Base-by-base conservation (phyloP, 352 stramenopile species). In the Phytophthora kernoviae region DNA sequence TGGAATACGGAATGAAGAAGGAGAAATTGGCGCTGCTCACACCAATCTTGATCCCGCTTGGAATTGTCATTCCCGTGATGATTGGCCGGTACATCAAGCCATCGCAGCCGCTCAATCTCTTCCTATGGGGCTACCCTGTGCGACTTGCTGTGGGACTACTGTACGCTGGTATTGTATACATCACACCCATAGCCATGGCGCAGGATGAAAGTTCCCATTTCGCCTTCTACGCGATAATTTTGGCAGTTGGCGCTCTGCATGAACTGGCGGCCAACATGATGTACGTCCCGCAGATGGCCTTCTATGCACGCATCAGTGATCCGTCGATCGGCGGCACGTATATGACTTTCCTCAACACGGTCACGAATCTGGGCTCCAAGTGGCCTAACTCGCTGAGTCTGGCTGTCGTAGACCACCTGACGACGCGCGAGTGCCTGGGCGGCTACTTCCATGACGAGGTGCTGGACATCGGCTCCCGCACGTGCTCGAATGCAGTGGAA, bases 341-440 rank as follows among this genome's bases (percentile, higher is more conserved):
- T 84, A 99, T 99, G 98, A 99, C 98, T 27, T 94, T 99, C 49
- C 84, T 99, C 41, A 99, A 99, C 71, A 99, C 98, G 5, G 90
- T 99, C 62, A 94, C 94, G 39, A 99, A 99, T 76, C 66, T 99
- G 14, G 98, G 97, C 40, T 94, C 87, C 50, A 99, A 98, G 80
- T 96, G 87, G 87, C 87, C 87, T 17, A 96, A 94, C 65, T 96
- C 87, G 39, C 64, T 96, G 40, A 93, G 83, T 37, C 75, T 96
- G 12, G 83, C 80, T 2, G 68, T 88, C n/a, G 87, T 96, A 18
- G 87, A 96, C 54, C 83, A 84, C 50, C 66, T 94, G 20, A 93
- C 84, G 21, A 93, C 82, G 15, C 83, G 84, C 15, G 77, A 93
- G 56, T 95, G 86, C 46, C 75, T 92, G 26, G 81, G 77, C n/a